These are phyloP conservation scores for Takashimella tepidaria DNA, from an alignment of 1,284 basidiomycete species.

Conservation along the genomic window DNA sequence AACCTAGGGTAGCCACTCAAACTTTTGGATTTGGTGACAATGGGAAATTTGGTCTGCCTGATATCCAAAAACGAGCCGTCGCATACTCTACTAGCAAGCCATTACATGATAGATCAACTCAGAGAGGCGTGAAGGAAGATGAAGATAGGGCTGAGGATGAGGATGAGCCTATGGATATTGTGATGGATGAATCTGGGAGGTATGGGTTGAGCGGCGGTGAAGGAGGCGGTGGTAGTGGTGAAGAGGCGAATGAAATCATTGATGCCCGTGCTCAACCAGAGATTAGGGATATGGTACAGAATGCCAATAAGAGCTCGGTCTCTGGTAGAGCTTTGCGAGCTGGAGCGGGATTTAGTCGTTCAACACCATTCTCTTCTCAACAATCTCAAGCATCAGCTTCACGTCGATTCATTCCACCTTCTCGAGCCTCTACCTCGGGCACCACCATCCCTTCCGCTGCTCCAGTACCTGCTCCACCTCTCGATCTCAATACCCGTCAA, in stretches of 20 bases:
- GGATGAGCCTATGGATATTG: constrained; percentile 19
- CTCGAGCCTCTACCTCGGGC: too few species aligned
- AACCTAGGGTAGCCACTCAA: constrained; percentile 23
- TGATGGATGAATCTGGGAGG: constrained; percentile 25
- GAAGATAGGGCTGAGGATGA: constrained; percentile 17
- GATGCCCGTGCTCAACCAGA: constrained; percentile 19
- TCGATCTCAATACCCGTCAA: not conserved
- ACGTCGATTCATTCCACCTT: not conserved
- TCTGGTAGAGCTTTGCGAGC: too few species aligned
- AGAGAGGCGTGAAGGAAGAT: constrained; percentile 17
- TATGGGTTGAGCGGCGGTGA: constrained; percentile 29
- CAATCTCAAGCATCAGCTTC: not conserved
- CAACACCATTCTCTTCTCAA: too few species aligned
- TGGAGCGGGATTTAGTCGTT: too few species aligned
- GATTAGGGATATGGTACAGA: constrained; percentile 11
- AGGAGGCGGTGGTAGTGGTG: not conserved
- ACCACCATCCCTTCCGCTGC: not conserved
- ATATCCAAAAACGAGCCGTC: not conserved
- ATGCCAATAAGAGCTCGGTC: too few species aligned
- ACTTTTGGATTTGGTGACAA: constrained; percentile 40
- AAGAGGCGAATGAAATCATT: constrained; percentile 22
- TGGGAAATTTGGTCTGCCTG: constrained; percentile 18
- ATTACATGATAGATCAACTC: constrained; percentile 19
- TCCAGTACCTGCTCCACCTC: not conserved
- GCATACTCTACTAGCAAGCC: constrained; percentile 1